Evolutionary conservation across 306 rosid species (phyloP).

Genomic region (Castanea sativa): DNA sequence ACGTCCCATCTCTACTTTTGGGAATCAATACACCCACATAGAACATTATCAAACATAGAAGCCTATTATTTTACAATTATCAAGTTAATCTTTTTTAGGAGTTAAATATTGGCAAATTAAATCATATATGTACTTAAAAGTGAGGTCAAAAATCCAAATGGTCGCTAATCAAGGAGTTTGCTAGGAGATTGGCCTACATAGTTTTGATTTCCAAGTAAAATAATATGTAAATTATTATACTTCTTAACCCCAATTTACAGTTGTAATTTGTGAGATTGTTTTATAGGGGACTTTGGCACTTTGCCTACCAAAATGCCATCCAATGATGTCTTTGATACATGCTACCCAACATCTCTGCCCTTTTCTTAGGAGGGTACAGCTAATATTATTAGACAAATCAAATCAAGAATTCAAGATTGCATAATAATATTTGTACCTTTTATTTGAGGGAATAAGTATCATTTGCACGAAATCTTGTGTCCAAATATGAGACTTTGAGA

Average conservation of each 20-base stretch:
- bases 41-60: neutral
- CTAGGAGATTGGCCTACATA: neutral
- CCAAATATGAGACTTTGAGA: neutral
- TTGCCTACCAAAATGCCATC: neutral
- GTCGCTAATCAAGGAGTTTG: constrained; percentile 5
- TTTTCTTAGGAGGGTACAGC: constrained; percentile 9
- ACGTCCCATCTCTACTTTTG: neutral
- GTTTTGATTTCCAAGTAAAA: neutral
- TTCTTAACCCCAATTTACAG: neutral
- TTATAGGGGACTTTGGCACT: neutral
- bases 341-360: neutral
- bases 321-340: neutral
- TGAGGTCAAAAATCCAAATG: neutral
- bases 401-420: neutral
- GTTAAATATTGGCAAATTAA: neutral
- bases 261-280: neutral
- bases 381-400: neutral
- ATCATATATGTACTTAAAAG: neutral
- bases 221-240: neutral
- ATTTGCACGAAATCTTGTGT: neutral
- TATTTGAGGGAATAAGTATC: no score
- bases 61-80: neutral
- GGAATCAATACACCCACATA: neutral
- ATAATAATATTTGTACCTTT: no score
- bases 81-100: neutral